Evolutionary conservation across 768 basidiomycete species (phyloP), one percentile per base, ranked within the genome.

Genomic region (Rhodotorula toruloides): DNA sequence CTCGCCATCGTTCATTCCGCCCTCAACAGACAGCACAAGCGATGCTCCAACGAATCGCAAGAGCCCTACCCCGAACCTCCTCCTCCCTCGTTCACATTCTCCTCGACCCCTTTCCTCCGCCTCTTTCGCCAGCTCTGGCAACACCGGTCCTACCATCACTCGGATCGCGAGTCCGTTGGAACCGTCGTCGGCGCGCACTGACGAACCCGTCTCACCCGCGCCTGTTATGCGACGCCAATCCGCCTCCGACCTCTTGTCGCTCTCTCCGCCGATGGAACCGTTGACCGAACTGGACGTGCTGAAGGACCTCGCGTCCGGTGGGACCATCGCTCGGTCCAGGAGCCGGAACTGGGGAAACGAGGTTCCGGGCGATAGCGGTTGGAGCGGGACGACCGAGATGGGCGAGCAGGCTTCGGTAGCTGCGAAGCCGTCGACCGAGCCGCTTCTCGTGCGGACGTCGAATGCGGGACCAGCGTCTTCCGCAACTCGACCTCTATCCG

Each of bases 81-180:
- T 40, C 12, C 40, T 40, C 40, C 40, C 40, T 40, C n/a, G n/a
- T n/a, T n/a, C n/a, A n/a, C n/a, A n/a, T n/a, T n/a, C n/a, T n/a
- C n/a, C n/a, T n/a, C n/a, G n/a, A n/a, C n/a, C n/a, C n/a, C n/a
- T n/a, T n/a, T n/a, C n/a, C n/a, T n/a, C n/a, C n/a, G n/a, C n/a
- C n/a, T n/a, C n/a, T n/a, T n/a, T n/a, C n/a, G n/a, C n/a, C n/a
- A n/a, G n/a, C n/a, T n/a, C n/a, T n/a, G n/a, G 25, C n/a, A 16
- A 10, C 1, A 48, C 50, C 16, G 58, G 58, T 3, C 58, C 58
- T 21, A 6, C 52, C 37, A 54, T 62, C 44, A 62, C 61, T 6
- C 52, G 61, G 25, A 34, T 62, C 36, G 8, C 61, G 17, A 29
- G 34, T 36, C 52, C 46, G 25, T 42, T 55, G 57, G 25, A 32